Base-by-base conservation (phyloP, 2,329 filamentous ascomycete genomes). In the Leptodontidium sp. region DNA sequence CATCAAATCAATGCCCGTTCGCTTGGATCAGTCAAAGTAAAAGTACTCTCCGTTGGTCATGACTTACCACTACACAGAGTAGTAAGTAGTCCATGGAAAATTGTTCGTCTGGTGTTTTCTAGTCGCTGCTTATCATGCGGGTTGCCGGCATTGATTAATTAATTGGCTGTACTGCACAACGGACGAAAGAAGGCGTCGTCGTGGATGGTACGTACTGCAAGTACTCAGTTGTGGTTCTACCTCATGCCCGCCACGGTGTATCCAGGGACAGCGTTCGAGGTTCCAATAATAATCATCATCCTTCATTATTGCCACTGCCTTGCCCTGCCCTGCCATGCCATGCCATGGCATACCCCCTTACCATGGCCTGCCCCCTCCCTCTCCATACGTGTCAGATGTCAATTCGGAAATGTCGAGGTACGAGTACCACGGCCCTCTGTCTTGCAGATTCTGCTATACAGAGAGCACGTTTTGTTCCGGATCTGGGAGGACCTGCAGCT, bases 321-420 rank as follows among this genome's bases (percentile, higher is more conserved):
- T 40, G 59, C 50, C 21, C 61, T 61, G 53, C 26, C 61, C 64
- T 61, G 14, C 66, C 45, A 4, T 64, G 40, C 15, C 40, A 26
- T 53, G n/a, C n/a, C n/a, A 53, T 14, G 24, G 49, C 21, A 14
- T 52, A 52, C 49, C 17, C 61, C 14, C 35, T 49, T 24, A 35
- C 61, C 50, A 57, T 40, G 35, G 29, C 29, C 29, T 32, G 29
- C 29, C 21, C 59, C 14, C 63, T 43, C 43, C 59, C 61, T 55
- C 38, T 32, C 62, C 52, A 59, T 72, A 73, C 72, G 72, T 73
- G 72, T 73, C 72, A 71, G 49, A 49, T 58, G 70, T 63, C 67
- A 73, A 73, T 70, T 73, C 68, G 71, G 65, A 72, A 68, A 45
- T 38, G 32, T 43, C 14, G 47, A 55, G 58, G 58, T 61, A 61